Base-by-base conservation (phyloP, 495 filamentous ascomycete genomes). In the Coniosporium apollinis region DNA sequence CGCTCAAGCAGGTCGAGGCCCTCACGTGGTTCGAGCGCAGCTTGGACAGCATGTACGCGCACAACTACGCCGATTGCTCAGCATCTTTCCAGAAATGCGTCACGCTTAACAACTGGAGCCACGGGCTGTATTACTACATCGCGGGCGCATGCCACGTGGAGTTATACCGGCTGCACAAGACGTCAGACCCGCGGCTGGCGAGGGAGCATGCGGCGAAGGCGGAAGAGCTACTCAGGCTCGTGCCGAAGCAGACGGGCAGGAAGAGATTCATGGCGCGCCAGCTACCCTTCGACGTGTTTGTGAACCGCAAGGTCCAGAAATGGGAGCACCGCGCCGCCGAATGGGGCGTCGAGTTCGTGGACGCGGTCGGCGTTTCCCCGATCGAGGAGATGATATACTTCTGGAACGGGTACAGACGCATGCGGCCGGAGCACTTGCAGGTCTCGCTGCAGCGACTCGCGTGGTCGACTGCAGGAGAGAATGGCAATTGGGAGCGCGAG, bases 311-410 rank as follows among this genome's bases (percentile, higher is more conserved):
- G 55, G 57, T 94, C 28, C 66, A 71, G 33, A 94, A 92, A 60
- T 94, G 85, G 87, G 78, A 91, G 47, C 70, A 76, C 16, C 68
- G 86, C 11, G 77, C 82, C 9, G 74, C 74, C 41, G 63, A 69
- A 18, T 69, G 73, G 56, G 62, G 66, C 2, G 57, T 87, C 16
- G 67, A 77, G 9, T 60, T 94, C 5, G 67, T 80, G 2, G 87
- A 96, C 44, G 85, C 76, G 1, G 64, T 92, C 19, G 85, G 85
- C 15, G 72, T 87, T 5, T 79, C 76, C 43, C 91, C 89, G 0
- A 54, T 82, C 2, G 74, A 84, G 48, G 89, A 97, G 59, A 94
- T 97, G 84, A 74, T 80, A n/a, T 93, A 87, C 53, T 73, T 96
- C 47, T 97, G 89, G 89, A 84, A 69, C 41, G 79, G 79, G 1